phyloP scores from a whole-genome alignment of 257 asterid genomes.

The Solanum etuberosum region DNA sequence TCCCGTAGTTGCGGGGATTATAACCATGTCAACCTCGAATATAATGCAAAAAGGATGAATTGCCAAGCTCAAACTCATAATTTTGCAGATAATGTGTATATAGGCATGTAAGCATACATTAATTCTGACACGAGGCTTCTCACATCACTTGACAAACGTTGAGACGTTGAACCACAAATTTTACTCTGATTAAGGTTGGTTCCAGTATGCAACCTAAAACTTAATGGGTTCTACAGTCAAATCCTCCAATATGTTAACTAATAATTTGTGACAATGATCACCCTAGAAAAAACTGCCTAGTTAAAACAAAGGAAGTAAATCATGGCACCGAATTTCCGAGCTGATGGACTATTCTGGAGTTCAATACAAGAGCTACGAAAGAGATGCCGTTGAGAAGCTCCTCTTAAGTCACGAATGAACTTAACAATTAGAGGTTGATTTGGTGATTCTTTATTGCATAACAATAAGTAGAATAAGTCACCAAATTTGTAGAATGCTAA shows the following conservation, averaged over 20 bases:
- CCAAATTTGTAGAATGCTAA: background rate
- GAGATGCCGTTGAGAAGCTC: background rate
- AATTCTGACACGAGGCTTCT: background rate
- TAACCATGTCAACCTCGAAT: constrained; percentile 83
- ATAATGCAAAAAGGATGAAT: background rate
- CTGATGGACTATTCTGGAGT: background rate
- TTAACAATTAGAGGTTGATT: background rate
- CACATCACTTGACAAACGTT: background rate
- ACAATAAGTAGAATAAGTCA: background rate
- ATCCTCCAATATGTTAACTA: background rate
- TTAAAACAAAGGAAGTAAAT: background rate
- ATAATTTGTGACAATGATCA: background rate
- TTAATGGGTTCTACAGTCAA: background rate
- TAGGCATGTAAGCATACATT: background rate
- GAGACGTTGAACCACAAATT: background rate
- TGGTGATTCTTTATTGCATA: background rate
- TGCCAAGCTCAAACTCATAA: background rate
- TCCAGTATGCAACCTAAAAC: background rate
- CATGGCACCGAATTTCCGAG: background rate
- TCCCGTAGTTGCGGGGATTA: constrained; percentile 72
- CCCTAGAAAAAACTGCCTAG: background rate
- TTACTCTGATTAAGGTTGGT: background rate
- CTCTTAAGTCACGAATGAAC: background rate
- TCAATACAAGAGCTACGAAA: background rate
- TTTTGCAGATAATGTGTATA: background rate